phyloP scores from a whole-genome alignment of 495 filamentous ascomycete species.

The Thermothielavioides terrestris region DNA sequence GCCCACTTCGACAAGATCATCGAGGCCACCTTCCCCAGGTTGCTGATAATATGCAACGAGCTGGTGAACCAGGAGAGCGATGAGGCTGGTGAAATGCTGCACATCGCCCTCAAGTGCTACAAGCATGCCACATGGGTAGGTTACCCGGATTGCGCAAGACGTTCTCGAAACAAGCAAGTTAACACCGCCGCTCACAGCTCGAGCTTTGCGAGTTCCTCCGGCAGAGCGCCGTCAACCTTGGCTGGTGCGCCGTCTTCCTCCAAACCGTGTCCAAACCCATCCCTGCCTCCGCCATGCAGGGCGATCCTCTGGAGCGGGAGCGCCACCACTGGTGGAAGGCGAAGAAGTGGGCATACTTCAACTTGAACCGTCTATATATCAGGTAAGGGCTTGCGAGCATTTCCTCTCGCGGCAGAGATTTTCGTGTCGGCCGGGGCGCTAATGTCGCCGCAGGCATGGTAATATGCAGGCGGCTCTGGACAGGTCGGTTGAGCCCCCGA shows the following conservation, averaged over 20 bases:
- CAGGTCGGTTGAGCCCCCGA: constrained; percentile 55
- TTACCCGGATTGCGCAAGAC: constrained; percentile 13
- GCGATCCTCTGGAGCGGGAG: constrained; percentile 81
- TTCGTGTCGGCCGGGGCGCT: constrained; percentile 3
- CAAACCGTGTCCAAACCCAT: constrained; percentile 77
- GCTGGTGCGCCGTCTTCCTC: constrained; percentile 92
- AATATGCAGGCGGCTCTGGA: constrained; percentile 62
- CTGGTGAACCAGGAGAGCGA: constrained; percentile 82
- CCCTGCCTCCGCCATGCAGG: constrained; percentile 66
- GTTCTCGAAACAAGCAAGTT: background rate
- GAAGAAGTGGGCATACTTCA: constrained; percentile 99
- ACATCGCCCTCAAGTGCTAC: constrained; percentile 87
- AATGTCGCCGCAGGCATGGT: constrained; percentile 59
- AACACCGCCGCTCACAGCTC: constrained; percentile 46
- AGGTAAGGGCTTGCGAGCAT: constrained; percentile 46
- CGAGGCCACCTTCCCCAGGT: constrained; percentile 80
- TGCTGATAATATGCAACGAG: constrained; percentile 76
- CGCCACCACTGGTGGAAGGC: constrained; percentile 98
- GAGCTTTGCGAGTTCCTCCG: constrained; percentile 73
- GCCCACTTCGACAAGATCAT: constrained; percentile 91
- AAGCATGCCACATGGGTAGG: constrained; percentile 96
- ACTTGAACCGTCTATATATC: constrained; percentile 90
- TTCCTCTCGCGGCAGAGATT: background rate
- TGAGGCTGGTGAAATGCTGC: constrained; percentile 94
- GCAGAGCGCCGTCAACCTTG: constrained; percentile 73